Evolutionary conservation across 2,329 filamentous ascomycete species (phyloP), one percentile per base, ranked within the genome.

Genomic region (Paracoccidioides brasiliensis): DNA sequence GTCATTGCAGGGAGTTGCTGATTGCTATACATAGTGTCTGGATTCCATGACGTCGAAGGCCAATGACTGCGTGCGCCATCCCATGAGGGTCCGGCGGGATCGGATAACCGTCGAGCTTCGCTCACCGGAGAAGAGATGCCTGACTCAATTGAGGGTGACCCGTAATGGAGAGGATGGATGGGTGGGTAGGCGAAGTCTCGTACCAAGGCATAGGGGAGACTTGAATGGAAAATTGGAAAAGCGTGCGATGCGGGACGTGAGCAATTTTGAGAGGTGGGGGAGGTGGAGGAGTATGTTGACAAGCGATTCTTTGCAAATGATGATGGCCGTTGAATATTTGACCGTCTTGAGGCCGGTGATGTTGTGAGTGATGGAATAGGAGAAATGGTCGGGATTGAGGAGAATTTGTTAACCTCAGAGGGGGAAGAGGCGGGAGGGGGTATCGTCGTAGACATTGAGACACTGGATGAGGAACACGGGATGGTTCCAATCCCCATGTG

Each of bases 111-210:
- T 62, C 88, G 80, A 59, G 81, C 77, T 70, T 93, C 88, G 70
- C 87, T 93, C 14, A 81, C 83, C 8, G 91, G 90, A 0, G 90
- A 95, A n/a, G 86, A 90, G 62, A 86, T 78, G 56, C 84, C 85
- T 0, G 90, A 94, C 7, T 82, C 78, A n/a, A 83, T 81, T 54
- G 85, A 85, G 14, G 88, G 84, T n/a, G 91, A 87, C 1, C 93
- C 93, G 76, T 95, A 95, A 75, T 97, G 93, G 70, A 96, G 78
- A 45, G 88, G 90, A 70, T 97, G 88, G 55, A 80, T 78, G 32
- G 80, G 69, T 37, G 88, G 83, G 69, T 97, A 98, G 62, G 93
- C 93, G 73, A 97, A 98, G 76, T 98, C 93, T 66, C 93, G 86
- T 61, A 98, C 90, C 46, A 88, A 78, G n/a, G 90, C 84, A 70